A percentile compares a stretch with the other conserved stretches of the same genome.
phyloP scores from a whole-genome alignment of 768 basidiomycete genomes.

The Lentinus brumalis region DNA sequence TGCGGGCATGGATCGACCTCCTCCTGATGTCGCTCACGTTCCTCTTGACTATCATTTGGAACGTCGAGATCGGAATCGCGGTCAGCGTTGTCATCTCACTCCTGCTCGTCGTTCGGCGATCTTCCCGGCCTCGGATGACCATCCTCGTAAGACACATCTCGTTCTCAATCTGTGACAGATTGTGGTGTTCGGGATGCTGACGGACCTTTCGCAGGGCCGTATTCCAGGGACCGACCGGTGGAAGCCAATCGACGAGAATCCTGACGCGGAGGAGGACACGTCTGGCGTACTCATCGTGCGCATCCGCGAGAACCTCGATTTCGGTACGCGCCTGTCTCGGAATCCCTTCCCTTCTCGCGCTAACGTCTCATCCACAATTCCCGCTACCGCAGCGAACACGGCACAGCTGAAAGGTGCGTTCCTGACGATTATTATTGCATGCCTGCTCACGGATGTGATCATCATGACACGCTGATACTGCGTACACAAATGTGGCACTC shows the following conservation, averaged over 20 bases:
- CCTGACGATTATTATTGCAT: background rate
- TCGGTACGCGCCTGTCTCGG: slow-evolving; percentile 54
- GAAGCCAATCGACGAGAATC: slow-evolving; percentile 88
- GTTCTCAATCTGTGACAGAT: background rate
- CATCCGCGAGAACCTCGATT: slow-evolving; percentile 89
- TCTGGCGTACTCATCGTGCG: slow-evolving; percentile 86
- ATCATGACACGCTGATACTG: slow-evolving; percentile 11
- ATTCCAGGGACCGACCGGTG: slow-evolving; percentile 88
- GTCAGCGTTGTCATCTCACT: slow-evolving; percentile 87
- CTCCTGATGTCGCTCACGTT: slow-evolving; percentile 88
- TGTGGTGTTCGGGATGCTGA: background rate
- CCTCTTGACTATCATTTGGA: slow-evolving; percentile 83
- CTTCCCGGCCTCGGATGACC: slow-evolving; percentile 87
- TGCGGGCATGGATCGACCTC: slow-evolving; percentile 93
- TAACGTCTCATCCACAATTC: background rate
- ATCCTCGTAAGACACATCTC: slow-evolving; percentile 61
- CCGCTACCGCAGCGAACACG: slow-evolving; percentile 70
- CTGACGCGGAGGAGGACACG: slow-evolving; percentile 78
- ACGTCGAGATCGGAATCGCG: slow-evolving; percentile 91
- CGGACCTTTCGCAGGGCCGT: slow-evolving; percentile 56
- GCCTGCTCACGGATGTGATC: background rate
- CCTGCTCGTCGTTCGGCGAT: slow-evolving; percentile 85
- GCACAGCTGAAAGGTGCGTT: slow-evolving; percentile 83
- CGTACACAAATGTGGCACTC: background rate
- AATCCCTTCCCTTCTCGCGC: background rate